These are phyloP conservation scores for Papiliotrema laurentii DNA, from an alignment of 1,284 basidiomycete genomes.

Conservation along the genomic window DNA sequence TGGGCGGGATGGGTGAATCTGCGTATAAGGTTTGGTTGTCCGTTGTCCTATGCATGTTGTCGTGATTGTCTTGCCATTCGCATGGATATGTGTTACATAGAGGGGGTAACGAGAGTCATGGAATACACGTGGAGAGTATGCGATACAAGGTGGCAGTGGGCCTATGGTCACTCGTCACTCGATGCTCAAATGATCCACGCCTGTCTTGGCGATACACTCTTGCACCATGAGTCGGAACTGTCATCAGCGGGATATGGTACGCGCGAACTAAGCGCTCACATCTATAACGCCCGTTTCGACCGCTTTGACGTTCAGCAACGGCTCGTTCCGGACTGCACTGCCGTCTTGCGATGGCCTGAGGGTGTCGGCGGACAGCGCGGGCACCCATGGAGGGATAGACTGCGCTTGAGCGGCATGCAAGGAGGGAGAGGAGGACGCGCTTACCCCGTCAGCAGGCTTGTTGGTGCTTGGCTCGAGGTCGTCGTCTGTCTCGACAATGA, in stretches of 20 bases:
- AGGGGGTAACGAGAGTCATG: too few species aligned
- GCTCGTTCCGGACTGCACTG: slow-evolving; percentile 26
- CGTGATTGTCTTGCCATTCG: not conserved
- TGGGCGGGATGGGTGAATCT: too few species aligned
- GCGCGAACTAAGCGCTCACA: slow-evolving; percentile 50
- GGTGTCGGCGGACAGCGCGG: slow-evolving; percentile 30
- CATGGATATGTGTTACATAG: not conserved
- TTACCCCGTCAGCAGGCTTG: slow-evolving; percentile 47
- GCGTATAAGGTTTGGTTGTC: not conserved
- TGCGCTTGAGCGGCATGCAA: slow-evolving; percentile 25
- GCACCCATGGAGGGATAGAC: slow-evolving; percentile 57
- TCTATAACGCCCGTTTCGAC: slow-evolving; percentile 83
- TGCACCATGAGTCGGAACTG: slow-evolving; percentile 44
- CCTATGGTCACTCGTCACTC: not conserved
- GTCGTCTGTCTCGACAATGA: slow-evolving; percentile 75
- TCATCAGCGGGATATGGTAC: not conserved
- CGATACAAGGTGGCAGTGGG: too few species aligned
- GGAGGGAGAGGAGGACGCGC: slow-evolving; percentile 21
- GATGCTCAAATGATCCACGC: slow-evolving; percentile 16
- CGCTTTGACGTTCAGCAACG: slow-evolving; percentile 59
- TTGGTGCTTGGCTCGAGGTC: slow-evolving; percentile 58
- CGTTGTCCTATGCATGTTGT: not conserved
- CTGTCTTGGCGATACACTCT: slow-evolving; percentile 40
- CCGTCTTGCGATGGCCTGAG: slow-evolving; percentile 18
- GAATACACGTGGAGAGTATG: too few species aligned